Percentiles rank a stretch among this genome's conserved stretches.
Conservation (phyloP, 495 filamentous ascomycete species). For the Pseudoneurospora amorphoporcata region DNA sequence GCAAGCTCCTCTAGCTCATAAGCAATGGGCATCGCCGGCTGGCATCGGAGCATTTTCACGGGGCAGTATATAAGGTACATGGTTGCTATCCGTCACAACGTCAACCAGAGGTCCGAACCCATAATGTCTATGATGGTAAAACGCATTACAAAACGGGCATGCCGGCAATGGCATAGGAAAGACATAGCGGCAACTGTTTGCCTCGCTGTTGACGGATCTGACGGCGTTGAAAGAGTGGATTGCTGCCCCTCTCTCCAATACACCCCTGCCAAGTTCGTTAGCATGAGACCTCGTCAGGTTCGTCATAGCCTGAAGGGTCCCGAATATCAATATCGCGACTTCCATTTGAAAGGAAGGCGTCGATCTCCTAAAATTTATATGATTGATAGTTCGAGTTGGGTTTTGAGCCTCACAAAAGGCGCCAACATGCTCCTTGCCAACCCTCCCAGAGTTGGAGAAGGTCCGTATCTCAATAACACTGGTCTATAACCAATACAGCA, state of each 20-base stretch:
- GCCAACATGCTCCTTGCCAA: background rate
- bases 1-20: background rate
- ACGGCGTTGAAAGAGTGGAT: background rate
- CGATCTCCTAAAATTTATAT: background rate
- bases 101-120: background rate
- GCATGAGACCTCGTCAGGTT: background rate
- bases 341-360: background rate
- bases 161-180: background rate
- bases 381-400: background rate
- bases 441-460: background rate
- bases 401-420: background rate
- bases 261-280: background rate
- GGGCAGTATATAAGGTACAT: background rate
- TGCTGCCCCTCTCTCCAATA: background rate
- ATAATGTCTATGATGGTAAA: background rate
- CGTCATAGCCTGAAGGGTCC: background rate
- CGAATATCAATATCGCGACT: background rate
- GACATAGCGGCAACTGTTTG: background rate
- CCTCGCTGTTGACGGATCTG: background rate
- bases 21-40: background rate
- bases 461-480: background rate
- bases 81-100: background rate
- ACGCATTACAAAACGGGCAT: background rate
- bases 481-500: background rate
- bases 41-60: background rate